Percentiles rank a stretch among this genome's conserved stretches.
Conservation (phyloP, 2,329 filamentous ascomycete genomes). For the Fusarium hostae region DNA sequence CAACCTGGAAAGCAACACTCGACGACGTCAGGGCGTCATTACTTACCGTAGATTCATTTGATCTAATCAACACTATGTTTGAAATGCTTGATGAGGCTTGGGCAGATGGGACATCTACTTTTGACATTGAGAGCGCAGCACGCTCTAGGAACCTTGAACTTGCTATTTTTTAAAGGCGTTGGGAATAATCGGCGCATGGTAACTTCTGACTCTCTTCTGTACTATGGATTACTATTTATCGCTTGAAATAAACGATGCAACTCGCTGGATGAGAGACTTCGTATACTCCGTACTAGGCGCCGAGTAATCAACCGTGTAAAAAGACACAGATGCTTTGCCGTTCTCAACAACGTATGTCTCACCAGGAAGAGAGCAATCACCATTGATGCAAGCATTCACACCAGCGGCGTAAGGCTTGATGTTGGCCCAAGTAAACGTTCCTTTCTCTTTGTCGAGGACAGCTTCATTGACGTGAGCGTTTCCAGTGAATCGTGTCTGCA, state of each 20-base stretch:
- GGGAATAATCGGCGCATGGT: neutral
- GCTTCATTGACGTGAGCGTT: conserved; percentile 59
- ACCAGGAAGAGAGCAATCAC: conserved; percentile 61
- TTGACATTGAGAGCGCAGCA: conserved; percentile 33
- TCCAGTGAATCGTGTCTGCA: conserved; percentile 61
- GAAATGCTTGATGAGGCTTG: conserved; percentile 36
- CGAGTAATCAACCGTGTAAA: conserved; percentile 63
- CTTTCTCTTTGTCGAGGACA: conserved; percentile 55
- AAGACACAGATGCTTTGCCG: conserved; percentile 55
- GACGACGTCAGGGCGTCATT: conserved; percentile 28
- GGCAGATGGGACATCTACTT: conserved; percentile 32
- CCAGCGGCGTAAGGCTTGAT: conserved; percentile 53
- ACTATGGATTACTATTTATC: neutral
- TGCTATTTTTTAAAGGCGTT: conserved; percentile 27
- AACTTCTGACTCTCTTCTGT: neutral
- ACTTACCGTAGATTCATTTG: conserved; percentile 18
- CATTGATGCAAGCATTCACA: conserved; percentile 62
- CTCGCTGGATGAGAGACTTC: conserved; percentile 39
- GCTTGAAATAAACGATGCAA: conserved; percentile 32
- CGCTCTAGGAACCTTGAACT: conserved; percentile 22
- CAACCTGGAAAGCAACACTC: conserved; percentile 30
- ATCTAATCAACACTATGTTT: conserved; percentile 23
- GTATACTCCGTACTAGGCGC: conserved; percentile 52
- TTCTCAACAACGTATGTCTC: conserved; percentile 60
- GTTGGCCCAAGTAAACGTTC: conserved; percentile 56